Conservation (phyloP, 768 basidiomycete species). For the Leccinum barrowsii region DNA sequence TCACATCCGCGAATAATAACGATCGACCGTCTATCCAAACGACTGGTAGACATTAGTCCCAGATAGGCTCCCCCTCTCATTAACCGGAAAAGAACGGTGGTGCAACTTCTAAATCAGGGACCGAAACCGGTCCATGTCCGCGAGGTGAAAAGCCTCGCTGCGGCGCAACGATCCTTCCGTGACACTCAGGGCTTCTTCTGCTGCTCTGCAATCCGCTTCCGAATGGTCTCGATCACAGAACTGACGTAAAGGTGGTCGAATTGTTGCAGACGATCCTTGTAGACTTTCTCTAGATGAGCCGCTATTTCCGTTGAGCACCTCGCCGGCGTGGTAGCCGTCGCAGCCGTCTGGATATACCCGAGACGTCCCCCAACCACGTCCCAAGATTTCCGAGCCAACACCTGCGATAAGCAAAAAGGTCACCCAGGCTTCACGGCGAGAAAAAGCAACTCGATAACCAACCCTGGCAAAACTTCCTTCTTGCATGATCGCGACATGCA, state of each 20-base stretch:
- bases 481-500: slow-evolving; percentile 33
- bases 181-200: slow-evolving; percentile 26
- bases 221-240: slow-evolving; percentile 30
- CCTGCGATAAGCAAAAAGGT: slow-evolving; percentile 15
- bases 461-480: slow-evolving; percentile 30
- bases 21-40: slow-evolving; percentile 8
- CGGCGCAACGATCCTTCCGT: slow-evolving; percentile 9
- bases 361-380: slow-evolving; percentile 26
- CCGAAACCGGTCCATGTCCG: slow-evolving; percentile 5
- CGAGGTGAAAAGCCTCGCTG: slow-evolving; percentile 2
- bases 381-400: slow-evolving; percentile 25
- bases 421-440: not conserved
- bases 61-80: not conserved
- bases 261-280: slow-evolving; percentile 30
- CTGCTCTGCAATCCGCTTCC: slow-evolving; percentile 31
- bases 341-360: slow-evolving; percentile 22
- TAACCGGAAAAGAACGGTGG: slow-evolving; percentile 3
- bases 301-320: slow-evolving; percentile 26
- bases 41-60: not conserved
- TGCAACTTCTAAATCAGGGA: slow-evolving; percentile 16
- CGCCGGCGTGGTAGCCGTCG: slow-evolving; percentile 21
- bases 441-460: slow-evolving; percentile 7
- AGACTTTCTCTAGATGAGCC: slow-evolving; percentile 24
- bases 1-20: slow-evolving; percentile 4
- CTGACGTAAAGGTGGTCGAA: slow-evolving; percentile 33